Base-by-base conservation (phyloP, 768 basidiomycete species). In the Scleroderma citrinum region DNA sequence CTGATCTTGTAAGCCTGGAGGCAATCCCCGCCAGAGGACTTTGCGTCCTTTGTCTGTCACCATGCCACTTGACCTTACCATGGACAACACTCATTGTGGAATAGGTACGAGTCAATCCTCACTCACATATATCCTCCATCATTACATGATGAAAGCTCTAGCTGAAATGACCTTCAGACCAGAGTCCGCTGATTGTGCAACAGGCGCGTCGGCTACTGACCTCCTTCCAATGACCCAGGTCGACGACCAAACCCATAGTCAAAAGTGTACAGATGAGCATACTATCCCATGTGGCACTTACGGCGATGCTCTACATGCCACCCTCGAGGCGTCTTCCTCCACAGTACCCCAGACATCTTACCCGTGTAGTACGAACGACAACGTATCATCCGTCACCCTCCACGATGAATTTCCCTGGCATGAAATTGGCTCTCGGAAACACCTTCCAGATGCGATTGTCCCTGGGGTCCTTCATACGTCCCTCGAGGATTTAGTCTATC, bases 401-500 rank as follows among this genome's bases (percentile, higher is more conserved):
- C n/a, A n/a, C 19, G 48, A 44, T 26, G 36, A 37, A 23, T 48
- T 48, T 10, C 44, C 43, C 48, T 49, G 54, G 48, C 54, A 46
- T 32, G 32, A 41, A 26, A 23, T 43, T 4, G 45, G 12, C 1
- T 24, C 32, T 16, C 17, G 5, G 5, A 19, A 26, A 11, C 49
- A 36, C 12, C 63, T 63, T 5, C 19, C 50, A 29, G 5, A 5
- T 6, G 44, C 31, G 2, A 51, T 62, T 26, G 23, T 44, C 19
- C 59, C 63, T 5, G 46, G 14, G 1, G 46, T 63, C 8, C 47
- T 67, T 37, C 55, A 58, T 34, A 39, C 29, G 0, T 24, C 46
- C 10, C n/a, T 36, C 13, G 8, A 12, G 23, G 17, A 44, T 13
- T 16, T 54, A 3, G 46, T 51, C 11, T 31, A 21, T n/a, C 34